Conservation (phyloP, 2,329 filamentous ascomycete genomes). For the Aspergillus ustus region DNA sequence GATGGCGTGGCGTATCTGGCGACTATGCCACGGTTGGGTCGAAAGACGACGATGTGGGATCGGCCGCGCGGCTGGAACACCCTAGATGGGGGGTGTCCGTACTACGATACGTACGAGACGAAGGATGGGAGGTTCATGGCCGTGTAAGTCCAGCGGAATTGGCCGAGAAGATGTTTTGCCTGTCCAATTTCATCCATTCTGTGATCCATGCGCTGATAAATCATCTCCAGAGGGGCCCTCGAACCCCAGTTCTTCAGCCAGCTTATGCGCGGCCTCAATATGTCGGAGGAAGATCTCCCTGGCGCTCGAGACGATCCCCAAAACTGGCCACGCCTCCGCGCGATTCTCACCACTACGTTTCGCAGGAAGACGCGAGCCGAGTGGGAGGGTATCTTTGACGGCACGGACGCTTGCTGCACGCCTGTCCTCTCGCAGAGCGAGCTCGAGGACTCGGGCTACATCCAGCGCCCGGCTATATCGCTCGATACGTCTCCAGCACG, state of each 20-base stretch:
- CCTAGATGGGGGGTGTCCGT: constrained; percentile 80
- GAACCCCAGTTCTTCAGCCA: constrained; percentile 78
- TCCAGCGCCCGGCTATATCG: constrained; percentile 26
- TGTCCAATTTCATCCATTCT: constrained; percentile 40
- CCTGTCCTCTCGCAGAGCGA: constrained; percentile 76
- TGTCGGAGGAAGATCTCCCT: constrained; percentile 52
- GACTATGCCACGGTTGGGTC: constrained; percentile 68
- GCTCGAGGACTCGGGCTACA: constrained; percentile 59
- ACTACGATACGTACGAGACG: constrained; percentile 78
- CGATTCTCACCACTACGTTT: not conserved
- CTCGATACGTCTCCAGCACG: no score
- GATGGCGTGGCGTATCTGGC: constrained; percentile 78
- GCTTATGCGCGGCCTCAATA: constrained; percentile 66
- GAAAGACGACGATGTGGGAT: constrained; percentile 64
- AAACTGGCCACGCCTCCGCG: no score
- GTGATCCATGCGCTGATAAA: no score
- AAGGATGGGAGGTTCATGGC: constrained; percentile 74
- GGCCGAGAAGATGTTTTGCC: constrained; percentile 58
- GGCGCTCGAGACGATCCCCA: no score
- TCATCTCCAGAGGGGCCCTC: no score
- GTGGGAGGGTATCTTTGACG: constrained; percentile 83
- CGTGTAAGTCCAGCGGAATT: constrained; percentile 47
- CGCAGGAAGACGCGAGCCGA: constrained; percentile 60
- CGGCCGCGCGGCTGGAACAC: constrained; percentile 70
- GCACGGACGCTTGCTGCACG: constrained; percentile 85